Base-by-base conservation (phyloP, 441 rosid species). In the Populus tomentosa region DNA sequence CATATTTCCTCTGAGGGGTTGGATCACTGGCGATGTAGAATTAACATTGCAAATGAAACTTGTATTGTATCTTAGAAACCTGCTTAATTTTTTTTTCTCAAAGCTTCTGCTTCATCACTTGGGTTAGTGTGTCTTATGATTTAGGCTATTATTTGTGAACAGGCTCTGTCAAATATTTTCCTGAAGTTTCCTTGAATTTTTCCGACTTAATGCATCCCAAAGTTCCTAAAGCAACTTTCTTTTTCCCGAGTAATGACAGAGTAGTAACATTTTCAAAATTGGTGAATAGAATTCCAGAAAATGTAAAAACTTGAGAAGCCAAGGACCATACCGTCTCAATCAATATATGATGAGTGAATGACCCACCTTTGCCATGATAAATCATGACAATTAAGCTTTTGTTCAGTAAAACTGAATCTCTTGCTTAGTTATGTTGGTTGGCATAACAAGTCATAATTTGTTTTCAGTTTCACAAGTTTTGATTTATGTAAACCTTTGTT, bases 391-490 rank as follows among this genome's bases (percentile, higher is more conserved):
- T 56, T 18, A 20, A 18, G 23, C 62, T 18, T 18, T 56, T 56
- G 10, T 6, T 56, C 62, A 18, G 23, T 56, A 30, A 20, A 56
- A 20, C 23, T 67, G 21, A 67, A 40, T 53, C 42, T 56, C 20
- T 67, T 75, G 71, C 36, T 9, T 26, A 24, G 28, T 70, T 64
- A 50, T 40, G 36, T 53, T 67, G 66, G 53, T 66, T 73, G 64
- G 23, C 3, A 56, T 56, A 56, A 6, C 23, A 18, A 56, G 62
- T 56, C 21, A 18, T 56, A 56, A 20, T 56, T n/a, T 38, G 67
- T 20, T 18, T 69, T 68, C 23, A 32, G 28, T 38, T 18, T 26
- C 6, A 69, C 4, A 11, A 14, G 38, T 1, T 7, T 42, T 80
- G 20, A 16, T 18, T 68, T 63, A 24, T 62, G 38, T 40, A 3